These are phyloP conservation scores for Zostera marina DNA, from an alignment of 116 monocot genomes.

Conservation along the genomic window DNA sequence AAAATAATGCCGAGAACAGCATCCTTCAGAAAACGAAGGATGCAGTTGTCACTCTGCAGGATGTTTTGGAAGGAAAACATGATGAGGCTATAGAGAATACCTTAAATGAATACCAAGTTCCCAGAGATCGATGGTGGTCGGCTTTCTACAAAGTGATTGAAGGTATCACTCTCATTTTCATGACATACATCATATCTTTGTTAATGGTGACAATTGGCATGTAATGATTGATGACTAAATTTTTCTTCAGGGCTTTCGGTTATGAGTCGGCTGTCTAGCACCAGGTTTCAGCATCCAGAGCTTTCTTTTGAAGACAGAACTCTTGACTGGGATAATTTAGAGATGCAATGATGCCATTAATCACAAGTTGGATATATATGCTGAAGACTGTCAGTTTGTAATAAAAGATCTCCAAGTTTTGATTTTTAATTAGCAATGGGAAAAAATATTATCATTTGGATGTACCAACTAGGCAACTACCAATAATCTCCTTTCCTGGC, in stretches of 20 bases:
- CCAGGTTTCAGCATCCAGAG: conserved; percentile 32
- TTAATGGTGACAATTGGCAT: not conserved
- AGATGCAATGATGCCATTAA: conserved; percentile 8
- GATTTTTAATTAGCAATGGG: no score
- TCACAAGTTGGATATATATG: no score
- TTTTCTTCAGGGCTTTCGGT: conserved; percentile 54
- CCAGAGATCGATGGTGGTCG: conserved; percentile 89
- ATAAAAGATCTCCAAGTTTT: no score
- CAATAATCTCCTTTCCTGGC: no score
- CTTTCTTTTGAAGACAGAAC: conserved; percentile 40
- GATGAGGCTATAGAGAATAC: conserved; percentile 40
- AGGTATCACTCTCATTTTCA: conserved; percentile 29
- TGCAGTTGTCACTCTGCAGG: conserved; percentile 80
- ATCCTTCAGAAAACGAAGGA: conserved; percentile 81
- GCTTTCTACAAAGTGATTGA: conserved; percentile 83
- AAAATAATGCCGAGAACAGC: conserved; percentile 43
- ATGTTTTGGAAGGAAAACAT: conserved; percentile 80
- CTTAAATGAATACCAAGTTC: conserved; percentile 45
- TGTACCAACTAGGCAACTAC: no score
- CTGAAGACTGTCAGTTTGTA: no score
- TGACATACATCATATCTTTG: no score
- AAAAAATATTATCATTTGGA: no score
- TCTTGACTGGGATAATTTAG: conserved; percentile 61
- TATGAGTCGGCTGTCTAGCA: conserved; percentile 58
- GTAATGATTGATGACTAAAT: not conserved